A percentile compares a stretch with the other conserved stretches of the same genome.
Evolutionary conservation across 106 monocot species (phyloP).

Genomic region (Apostasia shenzhenica): DNA sequence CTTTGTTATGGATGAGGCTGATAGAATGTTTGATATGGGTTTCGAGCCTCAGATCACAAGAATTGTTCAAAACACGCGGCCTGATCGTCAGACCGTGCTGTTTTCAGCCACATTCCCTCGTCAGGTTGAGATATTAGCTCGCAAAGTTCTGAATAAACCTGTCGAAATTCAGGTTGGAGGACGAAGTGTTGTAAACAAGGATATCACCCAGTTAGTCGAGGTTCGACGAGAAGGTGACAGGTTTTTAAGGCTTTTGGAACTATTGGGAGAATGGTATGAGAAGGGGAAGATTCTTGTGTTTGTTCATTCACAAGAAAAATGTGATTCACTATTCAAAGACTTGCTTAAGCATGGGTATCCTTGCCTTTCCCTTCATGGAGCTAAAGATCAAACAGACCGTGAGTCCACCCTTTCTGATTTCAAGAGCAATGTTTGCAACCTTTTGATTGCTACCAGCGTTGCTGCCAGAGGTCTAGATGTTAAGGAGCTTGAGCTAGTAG

Average conservation of each 20-base stretch:
- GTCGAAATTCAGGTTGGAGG: slow-evolving; percentile 95
- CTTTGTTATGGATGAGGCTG: slow-evolving; percentile 99
- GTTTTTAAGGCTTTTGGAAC: slow-evolving; percentile 76
- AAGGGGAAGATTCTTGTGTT: slow-evolving; percentile 97
- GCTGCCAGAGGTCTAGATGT: slow-evolving; percentile 95
- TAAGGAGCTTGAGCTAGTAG: slow-evolving; percentile 93
- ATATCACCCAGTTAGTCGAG: slow-evolving; percentile 86
- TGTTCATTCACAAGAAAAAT: slow-evolving; percentile 97
- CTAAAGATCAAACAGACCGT: slow-evolving; percentile 95
- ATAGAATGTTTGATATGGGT: slow-evolving; percentile 99
- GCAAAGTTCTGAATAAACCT: slow-evolving; percentile 84
- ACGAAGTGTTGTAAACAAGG: slow-evolving; percentile 93
- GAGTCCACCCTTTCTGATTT: slow-evolving; percentile 90
- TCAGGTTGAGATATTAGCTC: slow-evolving; percentile 85
- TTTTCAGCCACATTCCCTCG: slow-evolving; percentile 98
- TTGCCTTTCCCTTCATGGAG: slow-evolving; percentile 92
- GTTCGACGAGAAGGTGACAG: slow-evolving; percentile 80
- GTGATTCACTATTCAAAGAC: slow-evolving; percentile 89
- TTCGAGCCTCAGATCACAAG: slow-evolving; percentile 95
- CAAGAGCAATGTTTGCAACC: slow-evolving; percentile 90
- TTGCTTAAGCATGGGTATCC: slow-evolving; percentile 88
- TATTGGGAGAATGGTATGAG: slow-evolving; percentile 94
- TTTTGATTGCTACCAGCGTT: slow-evolving; percentile 88
- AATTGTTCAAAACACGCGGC: slow-evolving; percentile 86
- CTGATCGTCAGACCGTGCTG: slow-evolving; percentile 90